Base-by-base conservation (phyloP, 495 filamentous ascomycete species). In the Trypethelium eluteriae region DNA sequence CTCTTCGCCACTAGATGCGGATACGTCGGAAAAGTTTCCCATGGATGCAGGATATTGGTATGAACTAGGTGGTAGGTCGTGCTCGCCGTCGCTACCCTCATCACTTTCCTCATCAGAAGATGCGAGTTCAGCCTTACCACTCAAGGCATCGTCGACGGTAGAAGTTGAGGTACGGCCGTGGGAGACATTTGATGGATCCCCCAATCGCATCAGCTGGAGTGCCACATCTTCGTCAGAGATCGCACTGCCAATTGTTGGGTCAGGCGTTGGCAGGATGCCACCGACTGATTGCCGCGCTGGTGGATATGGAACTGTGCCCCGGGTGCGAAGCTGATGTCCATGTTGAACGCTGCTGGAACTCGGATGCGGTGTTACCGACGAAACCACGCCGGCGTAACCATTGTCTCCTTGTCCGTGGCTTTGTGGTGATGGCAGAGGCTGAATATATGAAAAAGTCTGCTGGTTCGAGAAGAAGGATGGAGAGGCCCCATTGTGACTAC, bases 141-240 rank as follows among this genome's bases (percentile, higher is more conserved):
- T 96, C 69, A 95, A 85, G 7, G 89, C 90, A 77, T 98, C 95
- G 73, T 96, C 94, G 44, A 93, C 78, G 25, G 94, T 96, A 5
- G 94, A 96, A n/a, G 90, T 89, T 6, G 92, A 97, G 3, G 91
- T 92, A 72, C 93, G 89, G 56, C 89, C 91, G 70, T 92, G 88
- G 14, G 92, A 93, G 70, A 92, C 87, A 71, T 93, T 92, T 39
- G 92, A 91, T 69, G 90, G 86, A 73, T 95, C 91, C n/a, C 93
- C 92, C 63, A 98, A 82, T 67, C 91, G 88, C 85, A 98, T 97
- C 69, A 98, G 82, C 75, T 97, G 93, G 74, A 96, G 85, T 62
- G 94, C 94, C 71, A 96, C 94, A 77, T 98, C 95, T 74, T 98
- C 94, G 74, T 98, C 94, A 2, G 93, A 98, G 73, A 97, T 92